These are phyloP conservation scores for Dioscorea alata DNA, from an alignment of 106 monocot genomes.

Conservation along the genomic window DNA sequence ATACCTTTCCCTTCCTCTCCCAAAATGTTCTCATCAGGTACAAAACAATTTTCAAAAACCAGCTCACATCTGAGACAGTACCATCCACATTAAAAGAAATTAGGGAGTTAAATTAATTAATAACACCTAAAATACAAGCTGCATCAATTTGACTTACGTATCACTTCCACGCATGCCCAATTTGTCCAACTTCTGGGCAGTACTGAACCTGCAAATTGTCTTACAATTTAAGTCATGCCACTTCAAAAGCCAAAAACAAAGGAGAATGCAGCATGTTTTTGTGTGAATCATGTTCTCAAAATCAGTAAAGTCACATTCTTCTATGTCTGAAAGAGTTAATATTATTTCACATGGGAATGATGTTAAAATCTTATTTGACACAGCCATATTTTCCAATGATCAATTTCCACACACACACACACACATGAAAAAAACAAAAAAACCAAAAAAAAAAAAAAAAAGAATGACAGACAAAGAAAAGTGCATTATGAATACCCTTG, in stretches of 20 bases:
- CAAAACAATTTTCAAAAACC: slow-evolving; percentile 97
- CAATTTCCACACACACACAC: no score
- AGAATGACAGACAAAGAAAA: neutral
- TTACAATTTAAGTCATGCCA: no score
- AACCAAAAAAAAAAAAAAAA: neutral
- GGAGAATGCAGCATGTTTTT: no score
- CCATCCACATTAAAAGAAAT: neutral
- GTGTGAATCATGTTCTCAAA: no score
- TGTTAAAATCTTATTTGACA: no score
- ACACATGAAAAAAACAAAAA: neutral
- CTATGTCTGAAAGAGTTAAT: no score
- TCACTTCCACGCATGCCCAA: slow-evolving; percentile 99
- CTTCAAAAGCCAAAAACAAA: no score
- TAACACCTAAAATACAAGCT: neutral
- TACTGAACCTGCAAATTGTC: slow-evolving; percentile 62
- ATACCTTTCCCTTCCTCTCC: slow-evolving; percentile 96
- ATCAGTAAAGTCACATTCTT: no score
- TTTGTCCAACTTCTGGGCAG: slow-evolving; percentile 96
- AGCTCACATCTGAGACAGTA: slow-evolving; percentile 72
- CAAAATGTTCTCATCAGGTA: slow-evolving; percentile 85
- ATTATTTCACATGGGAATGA: no score
- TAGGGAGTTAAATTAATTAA: neutral
- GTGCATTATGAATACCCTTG: slow-evolving; percentile 46
- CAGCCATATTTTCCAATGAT: no score
- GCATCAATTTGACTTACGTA: slow-evolving; percentile 50